Percentiles rank a stretch among this genome's conserved stretches.
phyloP scores from a whole-genome alignment of 1,139 yeast genomes.

The Pichia sp. region DNA sequence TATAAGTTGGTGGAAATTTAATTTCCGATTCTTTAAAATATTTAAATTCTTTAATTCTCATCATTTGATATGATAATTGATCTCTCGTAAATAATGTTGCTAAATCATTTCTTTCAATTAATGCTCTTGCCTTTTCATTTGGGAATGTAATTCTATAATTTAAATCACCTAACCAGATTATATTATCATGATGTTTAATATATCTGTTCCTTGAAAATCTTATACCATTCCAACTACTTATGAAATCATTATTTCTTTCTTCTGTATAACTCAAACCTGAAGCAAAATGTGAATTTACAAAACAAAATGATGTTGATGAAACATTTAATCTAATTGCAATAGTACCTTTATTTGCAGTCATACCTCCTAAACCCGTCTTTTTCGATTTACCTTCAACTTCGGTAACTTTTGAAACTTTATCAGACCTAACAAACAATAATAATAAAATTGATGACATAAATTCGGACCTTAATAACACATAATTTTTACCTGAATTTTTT shows the following conservation, averaged over 20 bases:
- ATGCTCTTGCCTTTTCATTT: conserved; percentile 60
- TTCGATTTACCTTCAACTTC: conserved; percentile 72
- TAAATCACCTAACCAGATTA: conserved; percentile 92
- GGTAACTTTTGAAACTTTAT: conserved; percentile 47
- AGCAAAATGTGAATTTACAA: conserved; percentile 84
- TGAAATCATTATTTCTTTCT: conserved; percentile 81
- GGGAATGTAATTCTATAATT: conserved; percentile 73
- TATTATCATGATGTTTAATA: conserved; percentile 69
- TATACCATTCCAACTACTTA: conserved; percentile 55
- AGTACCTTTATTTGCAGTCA: conserved; percentile 95
- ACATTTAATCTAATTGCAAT: conserved; percentile 76
- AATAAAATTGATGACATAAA: conserved; percentile 82
- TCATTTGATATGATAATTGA: conserved; percentile 70
- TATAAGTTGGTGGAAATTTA: conserved; percentile 82
- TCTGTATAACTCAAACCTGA: conserved; percentile 77
- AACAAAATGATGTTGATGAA: conserved; percentile 69
- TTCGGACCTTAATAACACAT: conserved; percentile 69
- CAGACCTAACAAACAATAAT: conserved; percentile 57
- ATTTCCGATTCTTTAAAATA: conserved; percentile 69
- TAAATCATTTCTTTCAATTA: conserved; percentile 46
- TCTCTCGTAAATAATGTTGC: conserved; percentile 60
- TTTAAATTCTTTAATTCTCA: conserved; percentile 46
- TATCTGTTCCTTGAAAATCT: conserved; percentile 45
- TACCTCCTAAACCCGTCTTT: conserved; percentile 92
- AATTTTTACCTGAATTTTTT: conserved; percentile 36